These are phyloP conservation scores for Phytopythium aichiense DNA, from an alignment of 352 stramenopile genomes.

Conservation along the genomic window DNA sequence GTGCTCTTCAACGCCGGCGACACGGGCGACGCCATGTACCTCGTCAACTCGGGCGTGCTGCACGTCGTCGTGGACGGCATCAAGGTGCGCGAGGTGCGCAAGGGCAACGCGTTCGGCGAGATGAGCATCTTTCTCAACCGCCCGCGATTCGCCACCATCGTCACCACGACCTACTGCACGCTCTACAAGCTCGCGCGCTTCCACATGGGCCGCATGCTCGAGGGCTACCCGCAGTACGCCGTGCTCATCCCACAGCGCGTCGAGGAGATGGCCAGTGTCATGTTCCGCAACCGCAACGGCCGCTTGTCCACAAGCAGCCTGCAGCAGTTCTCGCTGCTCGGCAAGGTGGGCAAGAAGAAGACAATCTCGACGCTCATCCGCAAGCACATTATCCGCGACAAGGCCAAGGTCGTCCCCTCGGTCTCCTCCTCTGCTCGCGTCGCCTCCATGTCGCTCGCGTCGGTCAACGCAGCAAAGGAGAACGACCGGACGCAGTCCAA, in stretches of 20 bases:
- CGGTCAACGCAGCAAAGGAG: background rate
- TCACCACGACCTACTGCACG: conserved; percentile 57
- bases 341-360: conserved; percentile 30
- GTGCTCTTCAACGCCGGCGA: conserved; percentile 46
- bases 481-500: background rate
- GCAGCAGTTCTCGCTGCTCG: background rate
- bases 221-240: conserved; percentile 49
- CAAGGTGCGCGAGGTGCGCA: conserved; percentile 55
- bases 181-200: conserved; percentile 58
- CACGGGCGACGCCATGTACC: conserved; percentile 61
- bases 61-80: conserved; percentile 53
- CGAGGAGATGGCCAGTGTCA: conserved; percentile 32
- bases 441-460: background rate
- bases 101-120: conserved; percentile 63
- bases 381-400: conserved; percentile 38
- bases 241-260: conserved; percentile 35
- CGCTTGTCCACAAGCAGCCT: background rate
- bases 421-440: background rate
- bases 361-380: conserved; percentile 40
- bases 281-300: conserved; percentile 26
- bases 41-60: conserved; percentile 61
- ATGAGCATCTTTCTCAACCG: conserved; percentile 53
- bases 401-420: conserved; percentile 23
- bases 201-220: conserved; percentile 46
- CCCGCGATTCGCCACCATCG: conserved; percentile 46